These are phyloP conservation scores for Middelhovenomyces tepae DNA, from an alignment of 805 yeast genomes.

Conservation along the genomic window DNA sequence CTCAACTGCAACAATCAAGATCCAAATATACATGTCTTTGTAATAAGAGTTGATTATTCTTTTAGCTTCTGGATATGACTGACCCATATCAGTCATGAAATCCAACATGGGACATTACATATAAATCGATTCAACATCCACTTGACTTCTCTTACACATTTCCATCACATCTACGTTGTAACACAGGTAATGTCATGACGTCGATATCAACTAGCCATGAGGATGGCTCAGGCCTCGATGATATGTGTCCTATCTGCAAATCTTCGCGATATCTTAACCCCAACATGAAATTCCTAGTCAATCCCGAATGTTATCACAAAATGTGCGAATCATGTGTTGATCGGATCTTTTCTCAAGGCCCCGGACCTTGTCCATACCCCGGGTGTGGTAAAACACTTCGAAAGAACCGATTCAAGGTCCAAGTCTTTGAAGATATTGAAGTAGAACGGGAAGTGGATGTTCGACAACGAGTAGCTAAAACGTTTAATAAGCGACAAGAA, in stretches of 20 bases:
- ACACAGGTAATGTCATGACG: too few species aligned
- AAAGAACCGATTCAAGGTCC: conserved; percentile 83
- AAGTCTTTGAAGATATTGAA: conserved; percentile 79
- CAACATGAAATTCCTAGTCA: conserved; percentile 81
- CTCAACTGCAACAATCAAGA: too few species aligned
- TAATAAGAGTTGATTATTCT: too few species aligned
- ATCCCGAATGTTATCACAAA: conserved; percentile 96
- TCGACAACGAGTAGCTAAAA: conserved; percentile 63
- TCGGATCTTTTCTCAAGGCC: conserved; percentile 87
- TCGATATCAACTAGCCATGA: too few species aligned
- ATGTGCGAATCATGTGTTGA: conserved; percentile 96
- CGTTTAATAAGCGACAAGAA: conserved; percentile 71
- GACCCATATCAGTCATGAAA: too few species aligned
- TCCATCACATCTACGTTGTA: too few species aligned
- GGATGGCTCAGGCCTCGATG: conserved; percentile 28
- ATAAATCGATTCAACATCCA: too few species aligned
- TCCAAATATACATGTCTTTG: too few species aligned
- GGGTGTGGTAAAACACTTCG: conserved; percentile 81
- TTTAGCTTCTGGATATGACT: too few species aligned
- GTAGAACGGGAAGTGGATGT: conserved; percentile 93
- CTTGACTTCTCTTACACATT: too few species aligned
- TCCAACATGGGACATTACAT: too few species aligned
- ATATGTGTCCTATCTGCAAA: conserved; percentile 96
- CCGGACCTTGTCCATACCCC: conserved; percentile 94
- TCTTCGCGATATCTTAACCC: conserved; percentile 92